These are phyloP conservation scores for Cenchrus purpureus DNA, from an alignment of 176 grass and related monocot genomes.

Conservation along the genomic window DNA sequence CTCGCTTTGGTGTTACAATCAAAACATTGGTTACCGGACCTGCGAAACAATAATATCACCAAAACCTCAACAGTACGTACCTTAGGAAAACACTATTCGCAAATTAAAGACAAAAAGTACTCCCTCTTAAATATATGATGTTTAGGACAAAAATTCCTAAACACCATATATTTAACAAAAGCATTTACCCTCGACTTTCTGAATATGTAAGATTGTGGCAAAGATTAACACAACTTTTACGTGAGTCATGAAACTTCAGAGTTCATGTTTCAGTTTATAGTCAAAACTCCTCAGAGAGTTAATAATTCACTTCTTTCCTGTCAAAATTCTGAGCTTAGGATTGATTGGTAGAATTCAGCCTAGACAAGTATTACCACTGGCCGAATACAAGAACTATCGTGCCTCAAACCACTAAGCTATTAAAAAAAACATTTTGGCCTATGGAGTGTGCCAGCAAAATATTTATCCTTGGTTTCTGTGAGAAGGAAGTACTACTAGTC, in stretches of 20 bases:
- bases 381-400: not conserved
- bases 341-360: slow-evolving; percentile 4
- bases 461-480: not conserved
- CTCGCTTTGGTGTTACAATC: slow-evolving; percentile 50
- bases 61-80: not conserved
- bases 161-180: not conserved
- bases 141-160: not conserved
- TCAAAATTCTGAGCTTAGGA: not conserved
- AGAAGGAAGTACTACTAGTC: not conserved
- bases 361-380: slow-evolving; percentile 15
- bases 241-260: not conserved
- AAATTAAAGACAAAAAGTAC: slow-evolving; percentile 11
- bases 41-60: slow-evolving; percentile 31
- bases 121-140: not conserved
- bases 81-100: not conserved
- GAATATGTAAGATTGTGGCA: not conserved
- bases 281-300: not conserved
- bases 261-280: slow-evolving; percentile 4
- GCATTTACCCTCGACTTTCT: not conserved
- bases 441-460: slow-evolving; percentile 22
- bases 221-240: not conserved
- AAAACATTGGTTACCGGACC: slow-evolving; percentile 71
- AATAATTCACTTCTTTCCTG: not conserved
- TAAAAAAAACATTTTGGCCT: not conserved
- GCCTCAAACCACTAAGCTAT: not conserved